A percentile compares a stretch with the other conserved stretches of the same genome.
phyloP scores from a whole-genome alignment of 192 early-diverging fungal genomes.

The Helicostylum pulchrum region DNA sequence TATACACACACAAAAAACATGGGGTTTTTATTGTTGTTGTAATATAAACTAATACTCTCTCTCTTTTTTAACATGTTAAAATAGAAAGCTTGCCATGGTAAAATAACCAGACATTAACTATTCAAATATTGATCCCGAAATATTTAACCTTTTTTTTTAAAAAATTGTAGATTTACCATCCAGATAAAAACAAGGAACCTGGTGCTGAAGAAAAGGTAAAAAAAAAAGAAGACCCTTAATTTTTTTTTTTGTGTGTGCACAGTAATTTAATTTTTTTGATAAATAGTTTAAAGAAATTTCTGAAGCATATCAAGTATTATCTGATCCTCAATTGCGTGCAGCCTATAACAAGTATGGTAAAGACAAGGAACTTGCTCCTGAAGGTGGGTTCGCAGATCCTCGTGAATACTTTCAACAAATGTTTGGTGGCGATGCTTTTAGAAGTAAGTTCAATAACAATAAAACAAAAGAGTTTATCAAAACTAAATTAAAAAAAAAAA shows the following conservation, averaged over 20 bases:
- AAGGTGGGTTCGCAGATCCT: slow-evolving; percentile 61
- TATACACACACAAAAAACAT: slow-evolving; percentile 7
- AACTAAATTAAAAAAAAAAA: neutral
- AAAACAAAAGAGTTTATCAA: neutral
- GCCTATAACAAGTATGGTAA: slow-evolving; percentile 81
- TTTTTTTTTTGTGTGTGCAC: too few relatives aligned
- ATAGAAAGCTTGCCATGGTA: slow-evolving; percentile 42
- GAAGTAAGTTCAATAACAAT: slow-evolving; percentile 19
- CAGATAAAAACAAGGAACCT: slow-evolving; percentile 50
- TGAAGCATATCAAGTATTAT: slow-evolving; percentile 87
- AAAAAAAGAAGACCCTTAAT: neutral
- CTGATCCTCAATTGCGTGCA: slow-evolving; percentile 74
- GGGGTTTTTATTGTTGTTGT: neutral
- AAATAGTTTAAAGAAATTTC: slow-evolving; percentile 76
- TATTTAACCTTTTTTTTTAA: neutral
- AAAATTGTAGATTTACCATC: slow-evolving; percentile 38
- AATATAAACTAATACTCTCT: neutral
- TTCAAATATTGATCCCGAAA: neutral
- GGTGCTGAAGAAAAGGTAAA: slow-evolving; percentile 69
- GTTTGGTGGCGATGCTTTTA: slow-evolving; percentile 85
- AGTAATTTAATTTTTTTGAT: neutral
- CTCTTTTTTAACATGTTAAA: neutral
- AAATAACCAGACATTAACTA: neutral
- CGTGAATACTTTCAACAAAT: slow-evolving; percentile 81
- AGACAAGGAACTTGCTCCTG: slow-evolving; percentile 49